Evolutionary conservation across 2,329 filamentous ascomycete genomes (phyloP), one percentile per base, ranked within the genome.

Genomic region (Botrytis sinoallii): DNA sequence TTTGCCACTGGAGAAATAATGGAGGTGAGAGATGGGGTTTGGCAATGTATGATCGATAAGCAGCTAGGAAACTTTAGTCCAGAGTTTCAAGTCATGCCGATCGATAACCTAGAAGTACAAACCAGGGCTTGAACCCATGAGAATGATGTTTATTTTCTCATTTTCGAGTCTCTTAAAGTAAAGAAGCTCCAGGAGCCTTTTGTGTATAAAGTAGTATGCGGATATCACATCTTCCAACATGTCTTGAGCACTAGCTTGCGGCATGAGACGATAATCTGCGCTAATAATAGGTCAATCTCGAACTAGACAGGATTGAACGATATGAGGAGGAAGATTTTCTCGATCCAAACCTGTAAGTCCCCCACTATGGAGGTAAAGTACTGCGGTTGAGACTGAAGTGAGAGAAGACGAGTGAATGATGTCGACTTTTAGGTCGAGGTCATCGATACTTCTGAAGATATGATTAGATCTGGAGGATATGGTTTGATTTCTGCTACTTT

Each of bases 91-190:
- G 32, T 12, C 29, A 60, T 60, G 3, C 29, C 12, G 25, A 42
- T 70, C 32, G 38, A 35, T 16, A 20, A 12, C 46, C 35, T 4
- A 4, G 18, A 32, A 60, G 46, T 16, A 44, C 52, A 10, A 32
- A 70, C 38, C 67, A 42, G 67, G 40, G n/a, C 55, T 60, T 22
- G 67, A 55, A 22, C 67, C 67, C 52, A 70, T 70, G 12, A 60
- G 48, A n/a, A 70, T 42, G 20, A 70, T 46, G 7, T 44, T 25
- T 4, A 22, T 7, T 25, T 44, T 60, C 1, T 55, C 9, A 12
- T 40, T 35, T 16, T 52, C 25, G 1, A 4, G 8, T 20, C 16
- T 22, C 38, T 52, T 29, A 4, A 20, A 16, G 7, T 10, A 1
- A 22, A 68, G 65, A 35, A 66, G 20, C 3, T 35, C 32, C 16